A percentile compares a stretch with the other conserved stretches of the same genome.
phyloP scores from a whole-genome alignment of 176 grass and related monocot genomes.

The Chloris gayana region DNA sequence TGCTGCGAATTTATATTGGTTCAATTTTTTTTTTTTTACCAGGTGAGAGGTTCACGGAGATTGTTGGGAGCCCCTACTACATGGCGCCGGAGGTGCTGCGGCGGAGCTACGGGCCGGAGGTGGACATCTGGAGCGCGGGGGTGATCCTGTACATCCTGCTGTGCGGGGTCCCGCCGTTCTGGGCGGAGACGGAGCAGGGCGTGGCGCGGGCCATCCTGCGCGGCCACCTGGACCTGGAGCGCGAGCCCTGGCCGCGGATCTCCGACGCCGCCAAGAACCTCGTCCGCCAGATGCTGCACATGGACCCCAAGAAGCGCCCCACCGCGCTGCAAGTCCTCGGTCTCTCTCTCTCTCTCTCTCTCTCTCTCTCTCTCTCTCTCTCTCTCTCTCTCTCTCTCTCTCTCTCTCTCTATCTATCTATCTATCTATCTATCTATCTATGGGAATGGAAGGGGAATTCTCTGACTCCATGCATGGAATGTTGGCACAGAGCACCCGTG shows the following conservation, averaged over 20 bases:
- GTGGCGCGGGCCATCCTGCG: slow-evolving; percentile 71
- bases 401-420: no score
- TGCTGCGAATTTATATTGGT: no score
- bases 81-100: slow-evolving; percentile 70
- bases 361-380: no score
- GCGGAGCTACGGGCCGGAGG: slow-evolving; percentile 58
- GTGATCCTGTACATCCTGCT: slow-evolving; percentile 77
- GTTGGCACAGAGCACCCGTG: slow-evolving; percentile 56
- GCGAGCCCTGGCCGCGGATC: slow-evolving; percentile 72
- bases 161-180: slow-evolving; percentile 62
- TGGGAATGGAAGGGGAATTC: no score
- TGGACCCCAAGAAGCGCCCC: slow-evolving; percentile 58
- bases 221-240: slow-evolving; percentile 54
- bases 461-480: no score
- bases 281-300: slow-evolving; percentile 66
- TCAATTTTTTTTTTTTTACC: no score
- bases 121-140: slow-evolving; percentile 67
- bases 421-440: no score
- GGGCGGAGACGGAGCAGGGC: slow-evolving; percentile 77
- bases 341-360: background rate
- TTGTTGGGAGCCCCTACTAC: slow-evolving; percentile 73
- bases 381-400: no score
- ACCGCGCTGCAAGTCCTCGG: slow-evolving; percentile 76
- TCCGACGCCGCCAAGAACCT: slow-evolving; percentile 70
- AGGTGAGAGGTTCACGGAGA: slow-evolving; percentile 67